Base-by-base conservation (phyloP, 2,329 filamentous ascomycete genomes). In the Diaporthe sp. region DNA sequence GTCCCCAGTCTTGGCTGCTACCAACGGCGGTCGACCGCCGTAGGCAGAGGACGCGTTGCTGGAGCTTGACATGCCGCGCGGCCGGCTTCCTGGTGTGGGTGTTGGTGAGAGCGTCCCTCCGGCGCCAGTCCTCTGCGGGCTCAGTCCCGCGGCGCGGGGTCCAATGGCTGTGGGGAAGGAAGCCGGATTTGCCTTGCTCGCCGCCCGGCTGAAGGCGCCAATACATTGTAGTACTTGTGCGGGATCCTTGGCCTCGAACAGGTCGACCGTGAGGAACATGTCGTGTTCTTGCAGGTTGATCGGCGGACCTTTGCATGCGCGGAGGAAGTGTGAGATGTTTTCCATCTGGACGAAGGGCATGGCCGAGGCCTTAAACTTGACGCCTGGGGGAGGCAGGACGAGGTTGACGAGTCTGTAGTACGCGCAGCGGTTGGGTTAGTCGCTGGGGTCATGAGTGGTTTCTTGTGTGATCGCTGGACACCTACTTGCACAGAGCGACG, bases 331-430 rank as follows among this genome's bases (percentile, higher is more conserved):
- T 6, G 96, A 97, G 81, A 99, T 98, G 82, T 99, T 99, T 84
- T 99, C 97, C 96, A 98, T 98, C 84, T 99, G 97, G 53, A 98
- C 96, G 82, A 99, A 99, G 0, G 97, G 97, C 96, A 98, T 98
- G 53, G 92, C 86, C 1, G 96, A 98, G 81, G 93, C 89, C 85
- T 98, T 98, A 89, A 94, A 98, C 83, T 93, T 95, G 84, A 98
- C 90, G 42, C 93, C 93, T 0, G 94, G 94, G 22, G 92, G 90
- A 35, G 94, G 94, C 50, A 93, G 84, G 42, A 91, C 94, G 73
- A 96, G 88, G 81, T 98, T 98, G 80, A 94, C 90, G 70, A 98
- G 92, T 81, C 95, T 97, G 77, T 44, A 8, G 22, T n/a, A n/a
- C n/a, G 2, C 65, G 35, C 6, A 53, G 63, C 30, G 56, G 27